These are phyloP conservation scores for Bipolaris cookei DNA, from an alignment of 2,329 filamentous ascomycete genomes.

Conservation along the genomic window DNA sequence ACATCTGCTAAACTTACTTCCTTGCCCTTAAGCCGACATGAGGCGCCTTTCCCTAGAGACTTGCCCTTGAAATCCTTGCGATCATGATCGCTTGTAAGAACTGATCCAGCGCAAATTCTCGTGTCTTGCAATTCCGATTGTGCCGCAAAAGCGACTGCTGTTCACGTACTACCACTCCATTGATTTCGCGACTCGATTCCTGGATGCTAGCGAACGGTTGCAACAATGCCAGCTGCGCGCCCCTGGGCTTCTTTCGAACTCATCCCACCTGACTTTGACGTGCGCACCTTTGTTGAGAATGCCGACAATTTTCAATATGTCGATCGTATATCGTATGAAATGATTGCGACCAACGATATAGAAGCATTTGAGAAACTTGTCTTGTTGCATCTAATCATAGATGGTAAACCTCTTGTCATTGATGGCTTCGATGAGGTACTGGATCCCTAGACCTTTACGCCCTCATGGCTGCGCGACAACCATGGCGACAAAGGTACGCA, in stretches of 20 bases:
- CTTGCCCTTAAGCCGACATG: constrained; percentile 2
- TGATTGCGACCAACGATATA: constrained; percentile 77
- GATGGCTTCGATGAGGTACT: constrained; percentile 83
- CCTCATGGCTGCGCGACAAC: constrained; percentile 78
- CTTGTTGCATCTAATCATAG: constrained; percentile 78
- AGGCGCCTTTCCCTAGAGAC: not conserved
- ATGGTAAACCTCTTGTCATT: constrained; percentile 87
- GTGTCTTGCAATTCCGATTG: not conserved
- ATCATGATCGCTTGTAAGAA: not conserved
- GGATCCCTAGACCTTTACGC: constrained; percentile 78
- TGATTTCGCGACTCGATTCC: not conserved
- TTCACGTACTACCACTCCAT: not conserved
- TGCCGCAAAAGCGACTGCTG: constrained; percentile 5
- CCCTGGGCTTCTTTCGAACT: constrained; percentile 91
- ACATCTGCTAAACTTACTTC: not conserved
- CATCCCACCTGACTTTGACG: constrained; percentile 82
- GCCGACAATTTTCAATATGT: constrained; percentile 88
- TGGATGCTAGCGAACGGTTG: constrained; percentile 17
- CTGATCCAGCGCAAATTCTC: not conserved
- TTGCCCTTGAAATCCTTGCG: not conserved
- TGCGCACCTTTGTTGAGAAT: constrained; percentile 74
- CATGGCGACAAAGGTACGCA: constrained; percentile 77
- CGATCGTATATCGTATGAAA: constrained; percentile 76
- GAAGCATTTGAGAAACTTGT: constrained; percentile 87
- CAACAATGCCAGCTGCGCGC: constrained; percentile 74